Conservation (phyloP, 2,329 filamentous ascomycete genomes). For the Fusarium sororula region DNA sequence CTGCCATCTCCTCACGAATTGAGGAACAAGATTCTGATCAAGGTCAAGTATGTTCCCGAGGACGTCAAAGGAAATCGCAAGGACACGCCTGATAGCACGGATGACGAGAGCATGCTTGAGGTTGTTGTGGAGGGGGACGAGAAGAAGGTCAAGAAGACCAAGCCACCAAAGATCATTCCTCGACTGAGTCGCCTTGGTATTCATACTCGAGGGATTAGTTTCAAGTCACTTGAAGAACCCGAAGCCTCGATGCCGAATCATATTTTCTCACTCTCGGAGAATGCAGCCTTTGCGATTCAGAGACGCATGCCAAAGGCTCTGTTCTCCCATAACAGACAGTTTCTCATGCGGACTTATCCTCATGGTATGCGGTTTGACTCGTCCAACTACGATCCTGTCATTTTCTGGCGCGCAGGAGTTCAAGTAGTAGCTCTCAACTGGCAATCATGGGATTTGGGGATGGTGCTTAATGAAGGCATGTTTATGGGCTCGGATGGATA, state of each 20-base stretch:
- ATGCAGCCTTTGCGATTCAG: slow-evolving; percentile 68
- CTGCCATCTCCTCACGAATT: slow-evolving; percentile 77
- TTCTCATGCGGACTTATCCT: slow-evolving; percentile 92
- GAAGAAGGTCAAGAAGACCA: slow-evolving; percentile 10
- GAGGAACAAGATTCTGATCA: slow-evolving; percentile 81
- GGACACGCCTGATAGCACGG: background rate
- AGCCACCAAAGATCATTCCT: background rate
- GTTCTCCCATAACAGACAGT: slow-evolving; percentile 84
- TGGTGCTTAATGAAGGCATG: slow-evolving; percentile 98
- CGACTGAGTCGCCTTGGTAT: slow-evolving; percentile 4
- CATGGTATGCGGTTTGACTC: slow-evolving; percentile 80
- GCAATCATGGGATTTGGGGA: slow-evolving; percentile 91
- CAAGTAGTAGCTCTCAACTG: slow-evolving; percentile 98
- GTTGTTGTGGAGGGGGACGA: background rate
- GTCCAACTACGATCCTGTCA: slow-evolving; percentile 90
- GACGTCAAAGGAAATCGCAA: background rate
- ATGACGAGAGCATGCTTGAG: background rate
- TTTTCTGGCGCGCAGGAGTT: slow-evolving; percentile 90
- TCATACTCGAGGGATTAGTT: slow-evolving; percentile 4
- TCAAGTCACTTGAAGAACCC: background rate
- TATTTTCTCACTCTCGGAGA: slow-evolving; percentile 90
- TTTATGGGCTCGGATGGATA: slow-evolving; percentile 86
- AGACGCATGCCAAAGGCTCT: slow-evolving; percentile 74
- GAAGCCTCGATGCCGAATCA: slow-evolving; percentile 65
- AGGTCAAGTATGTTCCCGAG: slow-evolving; percentile 65